Evolutionary conservation across 331 rosid species (phyloP).

Genomic region (Rosa hybrid): DNA sequence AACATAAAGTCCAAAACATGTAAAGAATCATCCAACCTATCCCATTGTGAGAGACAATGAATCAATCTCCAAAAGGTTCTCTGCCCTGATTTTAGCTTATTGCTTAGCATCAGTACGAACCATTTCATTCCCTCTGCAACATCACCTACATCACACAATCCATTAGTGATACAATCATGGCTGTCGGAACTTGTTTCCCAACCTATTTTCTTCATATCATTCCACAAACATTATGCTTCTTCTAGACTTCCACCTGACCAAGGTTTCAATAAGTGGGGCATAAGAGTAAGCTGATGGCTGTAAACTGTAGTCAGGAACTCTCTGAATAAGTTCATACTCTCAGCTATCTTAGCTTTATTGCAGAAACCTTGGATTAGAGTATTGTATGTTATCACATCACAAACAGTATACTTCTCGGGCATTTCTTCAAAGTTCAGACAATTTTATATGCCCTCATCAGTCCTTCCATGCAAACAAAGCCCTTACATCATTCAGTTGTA

Average conservation of each 20-base stretch:
- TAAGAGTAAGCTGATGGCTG: slow-evolving; percentile 11
- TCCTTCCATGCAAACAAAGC: no score
- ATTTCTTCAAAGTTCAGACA: no score
- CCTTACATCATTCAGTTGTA: no score
- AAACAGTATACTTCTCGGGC: no score
- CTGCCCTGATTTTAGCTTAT: slow-evolving; percentile 17
- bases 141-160: slow-evolving; percentile 44
- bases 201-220: slow-evolving; percentile 46
- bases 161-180: slow-evolving; percentile 31
- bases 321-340: neutral
- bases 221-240: slow-evolving; percentile 55
- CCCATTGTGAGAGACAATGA: no score
- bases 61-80: no score
- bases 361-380: no score
- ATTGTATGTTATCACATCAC: no score
- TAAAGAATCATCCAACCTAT: slow-evolving; percentile 50
- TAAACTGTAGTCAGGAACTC: no score
- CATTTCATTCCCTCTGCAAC: slow-evolving; percentile 53
- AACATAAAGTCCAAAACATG: slow-evolving; percentile 56
- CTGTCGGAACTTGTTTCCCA: slow-evolving; percentile 31
- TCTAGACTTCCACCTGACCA: slow-evolving; percentile 38
- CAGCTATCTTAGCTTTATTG: no score
- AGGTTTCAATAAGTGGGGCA: slow-evolving; percentile 42
- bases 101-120: slow-evolving; percentile 39
- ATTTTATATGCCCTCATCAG: no score